These are phyloP conservation scores for Globisporangium cylindrosporum DNA, from an alignment of 352 stramenopile species.

Conservation along the genomic window DNA sequence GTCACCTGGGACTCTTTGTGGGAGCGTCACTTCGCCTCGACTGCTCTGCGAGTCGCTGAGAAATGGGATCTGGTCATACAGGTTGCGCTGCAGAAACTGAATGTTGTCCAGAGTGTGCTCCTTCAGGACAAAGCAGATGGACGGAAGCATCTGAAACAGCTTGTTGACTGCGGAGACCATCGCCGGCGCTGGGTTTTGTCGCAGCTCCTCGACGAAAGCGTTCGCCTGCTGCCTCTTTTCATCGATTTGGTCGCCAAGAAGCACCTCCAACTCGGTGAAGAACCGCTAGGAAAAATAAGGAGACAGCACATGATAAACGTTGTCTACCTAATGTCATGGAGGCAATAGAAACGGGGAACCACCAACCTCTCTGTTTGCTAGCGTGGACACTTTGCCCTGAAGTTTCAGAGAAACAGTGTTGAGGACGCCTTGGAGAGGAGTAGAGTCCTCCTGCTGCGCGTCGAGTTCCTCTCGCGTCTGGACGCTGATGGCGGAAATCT, in stretches of 20 bases:
- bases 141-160: slow-evolving; percentile 33
- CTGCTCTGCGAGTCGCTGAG: slow-evolving; percentile 21
- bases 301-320: not conserved
- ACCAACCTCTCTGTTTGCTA: slow-evolving; percentile 6
- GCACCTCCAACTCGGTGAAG: slow-evolving; percentile 43
- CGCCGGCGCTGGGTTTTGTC: slow-evolving; percentile 20
- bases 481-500: slow-evolving; percentile 16
- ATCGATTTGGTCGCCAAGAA: slow-evolving; percentile 35
- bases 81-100: slow-evolving; percentile 22
- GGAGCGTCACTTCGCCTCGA: slow-evolving; percentile 23
- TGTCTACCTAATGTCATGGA: not conserved
- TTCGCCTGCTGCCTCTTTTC: slow-evolving; percentile 34
- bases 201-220: slow-evolving; percentile 29
- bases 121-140: slow-evolving; percentile 45
- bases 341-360: not conserved
- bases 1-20: slow-evolving; percentile 18
- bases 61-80: slow-evolving; percentile 46
- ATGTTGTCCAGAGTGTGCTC: slow-evolving; percentile 36
- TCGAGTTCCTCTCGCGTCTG: slow-evolving; percentile 27
- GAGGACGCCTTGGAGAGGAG: slow-evolving; percentile 29
- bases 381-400: not conserved
- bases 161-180: slow-evolving; percentile 24
- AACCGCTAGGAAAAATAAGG: slow-evolving; percentile 18
- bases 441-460: slow-evolving; percentile 17
- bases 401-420: slow-evolving; percentile 14